phyloP scores from a whole-genome alignment of 345 rosid genomes.

The Linum tenue region DNA sequence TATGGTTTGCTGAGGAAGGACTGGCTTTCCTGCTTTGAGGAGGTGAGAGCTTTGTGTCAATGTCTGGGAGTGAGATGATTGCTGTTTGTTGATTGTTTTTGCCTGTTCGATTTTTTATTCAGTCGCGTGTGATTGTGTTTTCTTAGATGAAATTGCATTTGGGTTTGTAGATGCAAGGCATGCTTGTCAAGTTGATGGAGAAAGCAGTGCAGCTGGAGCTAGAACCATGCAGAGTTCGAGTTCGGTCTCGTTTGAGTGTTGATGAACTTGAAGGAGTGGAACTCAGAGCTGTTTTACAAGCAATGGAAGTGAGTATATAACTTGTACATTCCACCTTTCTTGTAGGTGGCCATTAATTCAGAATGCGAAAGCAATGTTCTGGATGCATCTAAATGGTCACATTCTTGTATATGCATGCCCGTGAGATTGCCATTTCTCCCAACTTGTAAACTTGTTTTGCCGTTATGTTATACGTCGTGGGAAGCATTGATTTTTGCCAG shows the following conservation, averaged over 20 bases:
- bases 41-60: slow-evolving; percentile 33
- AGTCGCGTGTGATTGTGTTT: slow-evolving; percentile 23
- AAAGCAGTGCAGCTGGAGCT: slow-evolving; percentile 63
- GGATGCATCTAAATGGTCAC: too few relatives aligned
- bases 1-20: slow-evolving; percentile 60
- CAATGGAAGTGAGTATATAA: slow-evolving; percentile 63
- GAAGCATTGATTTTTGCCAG: too few relatives aligned
- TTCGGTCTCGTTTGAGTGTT: slow-evolving; percentile 39
- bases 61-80: slow-evolving; percentile 9
- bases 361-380: too few relatives aligned
- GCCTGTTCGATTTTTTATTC: slow-evolving; percentile 1
- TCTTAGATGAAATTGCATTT: slow-evolving; percentile 48
- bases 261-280: slow-evolving; percentile 44
- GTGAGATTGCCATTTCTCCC: too few relatives aligned
- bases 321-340: background rate
- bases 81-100: too few relatives aligned
- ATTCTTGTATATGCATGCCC: too few relatives aligned
- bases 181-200: slow-evolving; percentile 60
- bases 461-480: too few relatives aligned
- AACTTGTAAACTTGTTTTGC: too few relatives aligned
- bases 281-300: slow-evolving; percentile 54
- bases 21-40: slow-evolving; percentile 77
- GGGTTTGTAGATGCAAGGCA: slow-evolving; percentile 85
- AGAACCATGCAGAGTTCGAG: slow-evolving; percentile 37
- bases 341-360: too few relatives aligned